Evolutionary conservation across 1,284 basidiomycete genomes (phyloP).

Genomic region (Ustilago xerochloae): DNA sequence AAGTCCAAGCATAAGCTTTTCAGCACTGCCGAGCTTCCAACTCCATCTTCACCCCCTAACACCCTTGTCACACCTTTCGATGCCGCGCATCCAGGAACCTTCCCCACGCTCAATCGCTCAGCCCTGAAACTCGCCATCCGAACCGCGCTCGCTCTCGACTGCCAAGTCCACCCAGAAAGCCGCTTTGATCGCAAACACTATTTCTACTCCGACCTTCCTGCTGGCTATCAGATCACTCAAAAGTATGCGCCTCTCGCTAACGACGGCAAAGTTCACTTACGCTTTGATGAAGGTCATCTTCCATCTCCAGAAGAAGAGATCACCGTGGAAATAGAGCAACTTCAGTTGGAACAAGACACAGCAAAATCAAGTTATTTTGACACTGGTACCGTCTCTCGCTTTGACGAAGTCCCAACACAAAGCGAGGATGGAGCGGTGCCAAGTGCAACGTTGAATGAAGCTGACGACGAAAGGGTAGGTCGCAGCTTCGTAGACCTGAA

Average conservation of each 20-base stretch:
- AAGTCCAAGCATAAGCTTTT: conserved; percentile 88
- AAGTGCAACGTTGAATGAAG: conserved; percentile 15
- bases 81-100: conserved; percentile 89
- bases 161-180: conserved; percentile 71
- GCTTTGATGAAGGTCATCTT: conserved; percentile 59
- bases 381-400: conserved; percentile 65
- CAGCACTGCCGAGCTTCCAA: conserved; percentile 73
- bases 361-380: conserved; percentile 81
- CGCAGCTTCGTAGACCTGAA: conserved; percentile 79
- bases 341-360: conserved; percentile 97
- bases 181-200: conserved; percentile 90
- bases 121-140: conserved; percentile 84
- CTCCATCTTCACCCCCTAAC: conserved; percentile 75
- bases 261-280: conserved; percentile 76
- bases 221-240: conserved; percentile 97
- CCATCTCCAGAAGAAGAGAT: conserved; percentile 69
- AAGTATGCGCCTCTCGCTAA: conserved; percentile 87
- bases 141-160: conserved; percentile 83
- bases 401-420: background rate
- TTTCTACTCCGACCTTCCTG: conserved; percentile 93
- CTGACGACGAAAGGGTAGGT: conserved; percentile 72
- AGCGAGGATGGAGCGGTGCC: background rate
- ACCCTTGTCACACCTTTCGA: conserved; percentile 84
- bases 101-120: conserved; percentile 81
- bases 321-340: conserved; percentile 84